These are phyloP conservation scores for Fusarium subglutinans DNA, from an alignment of 2,329 filamentous ascomycete genomes.

Conservation along the genomic window DNA sequence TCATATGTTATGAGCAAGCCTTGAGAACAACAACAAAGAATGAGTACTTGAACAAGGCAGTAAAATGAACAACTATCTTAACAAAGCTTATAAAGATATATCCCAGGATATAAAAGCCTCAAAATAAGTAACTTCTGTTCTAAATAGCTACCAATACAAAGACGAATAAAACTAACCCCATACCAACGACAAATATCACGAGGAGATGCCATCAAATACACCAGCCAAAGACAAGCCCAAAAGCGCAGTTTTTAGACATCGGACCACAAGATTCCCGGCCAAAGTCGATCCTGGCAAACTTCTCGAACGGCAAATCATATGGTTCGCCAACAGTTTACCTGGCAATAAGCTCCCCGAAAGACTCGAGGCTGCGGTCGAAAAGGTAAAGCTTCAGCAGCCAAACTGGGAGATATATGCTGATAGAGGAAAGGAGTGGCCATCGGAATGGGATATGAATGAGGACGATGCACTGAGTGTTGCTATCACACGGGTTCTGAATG, in stretches of 20 bases:
- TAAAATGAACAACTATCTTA: too few relatives aligned
- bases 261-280: not conserved
- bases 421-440: not conserved
- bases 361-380: not conserved
- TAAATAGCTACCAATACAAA: accelerated
- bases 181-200: accelerated
- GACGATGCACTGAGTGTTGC: not conserved
- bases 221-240: not conserved
- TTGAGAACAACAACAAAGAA: too few relatives aligned
- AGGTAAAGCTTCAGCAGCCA: not conserved
- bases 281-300: accelerated
- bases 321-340: not conserved
- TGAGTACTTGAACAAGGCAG: too few relatives aligned
- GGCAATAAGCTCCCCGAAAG: not conserved
- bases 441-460: not conserved
- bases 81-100: too few relatives aligned
- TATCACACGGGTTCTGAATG: not conserved
- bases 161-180: too few relatives aligned
- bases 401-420: not conserved
- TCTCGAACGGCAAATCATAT: not conserved
- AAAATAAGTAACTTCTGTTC: too few relatives aligned
- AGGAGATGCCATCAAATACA: not conserved
- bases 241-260: not conserved
- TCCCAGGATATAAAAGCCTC: too few relatives aligned
- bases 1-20: too few relatives aligned